Conservation (phyloP, 2,329 filamentous ascomycete species). For the Malbranchea zuffiana region DNA sequence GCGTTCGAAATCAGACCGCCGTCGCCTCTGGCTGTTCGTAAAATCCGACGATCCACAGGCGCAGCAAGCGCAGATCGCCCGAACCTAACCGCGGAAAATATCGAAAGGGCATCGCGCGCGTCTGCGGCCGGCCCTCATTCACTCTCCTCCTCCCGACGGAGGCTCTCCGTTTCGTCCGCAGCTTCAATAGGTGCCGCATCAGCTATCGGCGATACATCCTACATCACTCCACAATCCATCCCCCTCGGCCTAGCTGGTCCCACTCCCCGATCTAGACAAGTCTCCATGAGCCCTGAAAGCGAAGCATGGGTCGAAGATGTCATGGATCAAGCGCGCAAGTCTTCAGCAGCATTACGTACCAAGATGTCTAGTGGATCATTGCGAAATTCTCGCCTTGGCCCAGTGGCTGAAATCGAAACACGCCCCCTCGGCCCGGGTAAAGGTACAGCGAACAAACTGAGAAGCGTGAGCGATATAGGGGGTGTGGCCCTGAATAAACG, state of each 20-base stretch:
- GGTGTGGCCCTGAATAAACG: conserved; percentile 26
- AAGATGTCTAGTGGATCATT: conserved; percentile 8
- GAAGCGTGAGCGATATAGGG: conserved; percentile 33
- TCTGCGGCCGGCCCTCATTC: conserved; percentile 21
- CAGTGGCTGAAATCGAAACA: conserved; percentile 4
- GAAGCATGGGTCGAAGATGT: conserved; percentile 40
- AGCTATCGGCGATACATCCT: conserved; percentile 19
- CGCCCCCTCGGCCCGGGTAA: conserved; percentile 1
- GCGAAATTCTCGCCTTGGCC: conserved; percentile 5
- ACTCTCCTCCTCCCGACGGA: conserved; percentile 21
- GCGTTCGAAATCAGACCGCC: conserved; percentile 27
- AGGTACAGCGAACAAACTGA: conserved; percentile 8
- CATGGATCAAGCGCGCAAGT: conserved; percentile 34
- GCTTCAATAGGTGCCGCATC: conserved; percentile 26
- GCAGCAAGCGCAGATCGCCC: conserved; percentile 22
- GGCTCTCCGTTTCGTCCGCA: conserved; percentile 31
- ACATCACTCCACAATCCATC: conserved; percentile 20
- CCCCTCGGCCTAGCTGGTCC: conserved; percentile 38
- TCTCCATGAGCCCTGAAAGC: conserved; percentile 35
- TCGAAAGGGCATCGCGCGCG: conserved; percentile 21
- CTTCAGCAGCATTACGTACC: conserved; percentile 24
- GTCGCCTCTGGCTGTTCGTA: conserved; percentile 32
- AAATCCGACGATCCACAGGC: conserved; percentile 28
- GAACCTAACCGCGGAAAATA: conserved; percentile 21
- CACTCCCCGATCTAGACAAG: conserved; percentile 29